Evolutionary conservation across 208 protist genomes (phyloP), one percentile per base, ranked within the genome.

Genomic region (Leptomonas pyrrhocoris): DNA sequence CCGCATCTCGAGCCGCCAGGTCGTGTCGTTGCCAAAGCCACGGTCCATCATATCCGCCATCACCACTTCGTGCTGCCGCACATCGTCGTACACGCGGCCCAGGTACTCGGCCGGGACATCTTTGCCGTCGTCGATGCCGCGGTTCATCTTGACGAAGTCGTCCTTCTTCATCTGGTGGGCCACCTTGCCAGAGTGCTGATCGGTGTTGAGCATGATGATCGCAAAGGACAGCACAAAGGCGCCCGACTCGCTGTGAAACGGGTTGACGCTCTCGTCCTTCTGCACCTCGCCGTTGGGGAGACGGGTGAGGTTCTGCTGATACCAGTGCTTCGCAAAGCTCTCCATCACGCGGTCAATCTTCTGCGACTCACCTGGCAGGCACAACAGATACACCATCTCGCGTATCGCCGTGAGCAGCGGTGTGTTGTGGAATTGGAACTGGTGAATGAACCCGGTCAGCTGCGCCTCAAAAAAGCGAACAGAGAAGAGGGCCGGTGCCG

Each of bases 121-220:
- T 31, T 92, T 81, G 57, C 86, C 92, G 60, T 98, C 93, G 85
- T 99, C 98, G 69, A 98, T 98, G 70, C 94, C 94, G n/a, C 91
- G 81, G 82, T 98, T 98, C 81, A 99, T 99, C 45, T 76, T 81
- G 38, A 96, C 61, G 77, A 99, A 99, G 59, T 97, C 94, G 11
- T 81, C 81, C 34, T 92, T 72, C 42, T 95, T 97, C 92, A 99
- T 98, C 67, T 96, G 97, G 27, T 96, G 92, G 30, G 89, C 84
- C 28, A 99, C 82, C 63, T 94, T 91, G 25, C 94, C 91, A 15
- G 91, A 98, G 81, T 99, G 98, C 65, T 97, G 85, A 76, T 99
- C 98, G 0, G 98, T 99, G 83, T 99, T 99, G n/a, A 99, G 92
- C 97, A 99, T 99, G 59, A 99, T 99, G 50, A 99, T 96, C 23